Conservation (phyloP, 371 early-diverging fungal genomes). For the Basidiobolus meristosporus region DNA sequence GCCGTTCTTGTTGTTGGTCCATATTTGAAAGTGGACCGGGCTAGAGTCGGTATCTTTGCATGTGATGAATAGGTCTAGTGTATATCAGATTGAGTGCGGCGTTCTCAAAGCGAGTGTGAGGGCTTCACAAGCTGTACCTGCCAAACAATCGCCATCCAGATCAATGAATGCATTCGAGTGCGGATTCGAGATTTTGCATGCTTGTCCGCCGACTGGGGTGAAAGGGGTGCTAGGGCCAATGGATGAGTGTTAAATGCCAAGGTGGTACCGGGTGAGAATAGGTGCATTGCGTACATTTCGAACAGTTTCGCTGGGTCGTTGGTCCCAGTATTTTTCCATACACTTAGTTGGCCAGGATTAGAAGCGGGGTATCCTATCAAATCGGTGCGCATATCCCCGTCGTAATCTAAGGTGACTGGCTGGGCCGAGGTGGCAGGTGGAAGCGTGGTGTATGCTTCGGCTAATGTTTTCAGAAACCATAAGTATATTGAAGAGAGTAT, state of each 20-base stretch:
- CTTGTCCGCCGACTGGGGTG: constrained; percentile 9
- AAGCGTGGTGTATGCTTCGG: constrained; percentile 15
- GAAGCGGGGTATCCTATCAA: constrained; percentile 45
- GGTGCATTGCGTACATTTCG: constrained; percentile 6
- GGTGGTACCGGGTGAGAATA: too few relatives aligned
- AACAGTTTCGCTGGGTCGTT: constrained; percentile 4
- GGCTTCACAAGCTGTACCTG: constrained; percentile 17
- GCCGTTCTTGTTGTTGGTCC: constrained; percentile 36
- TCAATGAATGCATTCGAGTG: constrained; percentile 86
- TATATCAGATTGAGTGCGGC: neutral
- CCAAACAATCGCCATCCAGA: constrained; percentile 77
- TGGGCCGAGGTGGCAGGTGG: constrained; percentile 32
- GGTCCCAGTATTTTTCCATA: constrained; percentile 25
- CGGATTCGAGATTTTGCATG: constrained; percentile 48
- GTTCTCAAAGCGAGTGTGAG: neutral
- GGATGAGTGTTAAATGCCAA: too few relatives aligned
- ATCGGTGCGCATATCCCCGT: constrained; percentile 58
- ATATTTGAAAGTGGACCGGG: constrained; percentile 44
- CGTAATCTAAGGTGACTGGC: constrained; percentile 63
- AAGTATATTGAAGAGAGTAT: neutral
- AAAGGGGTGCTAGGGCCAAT: constrained; percentile 4
- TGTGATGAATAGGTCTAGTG: constrained; percentile 59
- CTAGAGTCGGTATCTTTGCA: constrained; percentile 24
- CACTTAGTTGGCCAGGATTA: constrained; percentile 14
- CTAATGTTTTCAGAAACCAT: constrained; percentile 6